Percentiles rank a stretch among this genome's conserved stretches.
Evolutionary conservation across 768 basidiomycete species (phyloP).

Genomic region (Symmetrospora coprosmae): DNA sequence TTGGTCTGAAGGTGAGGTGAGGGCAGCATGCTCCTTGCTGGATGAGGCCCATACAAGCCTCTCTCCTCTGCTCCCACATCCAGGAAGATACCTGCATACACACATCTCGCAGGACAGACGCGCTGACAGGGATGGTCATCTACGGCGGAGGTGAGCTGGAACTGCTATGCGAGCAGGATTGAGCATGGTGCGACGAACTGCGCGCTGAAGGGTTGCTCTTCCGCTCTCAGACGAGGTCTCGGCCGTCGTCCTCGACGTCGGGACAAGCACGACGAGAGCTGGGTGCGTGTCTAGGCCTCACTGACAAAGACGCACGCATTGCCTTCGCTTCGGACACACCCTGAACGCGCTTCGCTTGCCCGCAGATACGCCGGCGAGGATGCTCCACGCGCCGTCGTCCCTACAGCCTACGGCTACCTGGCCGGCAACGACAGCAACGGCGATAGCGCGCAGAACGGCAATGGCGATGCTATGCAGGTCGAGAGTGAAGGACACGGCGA

Average conservation of each 20-base stretch:
- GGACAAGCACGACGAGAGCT: constrained; percentile 71
- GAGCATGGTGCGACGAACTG: constrained; percentile 7
- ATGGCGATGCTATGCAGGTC: too few relatives aligned
- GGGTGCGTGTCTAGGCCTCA: constrained; percentile 40
- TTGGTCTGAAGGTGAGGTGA: too few relatives aligned
- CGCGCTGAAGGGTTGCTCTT: neutral
- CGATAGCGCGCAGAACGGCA: too few relatives aligned
- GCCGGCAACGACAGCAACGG: too few relatives aligned
- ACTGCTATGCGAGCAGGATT: neutral
- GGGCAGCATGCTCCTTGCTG: too few relatives aligned
- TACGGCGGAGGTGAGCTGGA: constrained; percentile 37
- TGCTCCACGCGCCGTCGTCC: constrained; percentile 77
- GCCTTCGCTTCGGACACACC: neutral
- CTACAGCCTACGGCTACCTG: constrained; percentile 72
- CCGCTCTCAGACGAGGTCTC: constrained; percentile 96
- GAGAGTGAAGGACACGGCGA: constrained; percentile 24
- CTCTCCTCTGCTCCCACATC: too few relatives aligned
- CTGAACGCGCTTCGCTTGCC: neutral
- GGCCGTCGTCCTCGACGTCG: constrained; percentile 88
- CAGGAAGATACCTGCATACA: too few relatives aligned
- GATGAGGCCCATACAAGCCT: too few relatives aligned
- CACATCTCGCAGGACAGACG: too few relatives aligned
- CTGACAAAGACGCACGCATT: neutral
- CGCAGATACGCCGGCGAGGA: constrained; percentile 83
- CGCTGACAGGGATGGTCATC: constrained; percentile 23